Evolutionary conservation across 2,329 filamentous ascomycete genomes (phyloP), one percentile per base, ranked within the genome.

Genomic region (Stagonosporopsis vannaccii): DNA sequence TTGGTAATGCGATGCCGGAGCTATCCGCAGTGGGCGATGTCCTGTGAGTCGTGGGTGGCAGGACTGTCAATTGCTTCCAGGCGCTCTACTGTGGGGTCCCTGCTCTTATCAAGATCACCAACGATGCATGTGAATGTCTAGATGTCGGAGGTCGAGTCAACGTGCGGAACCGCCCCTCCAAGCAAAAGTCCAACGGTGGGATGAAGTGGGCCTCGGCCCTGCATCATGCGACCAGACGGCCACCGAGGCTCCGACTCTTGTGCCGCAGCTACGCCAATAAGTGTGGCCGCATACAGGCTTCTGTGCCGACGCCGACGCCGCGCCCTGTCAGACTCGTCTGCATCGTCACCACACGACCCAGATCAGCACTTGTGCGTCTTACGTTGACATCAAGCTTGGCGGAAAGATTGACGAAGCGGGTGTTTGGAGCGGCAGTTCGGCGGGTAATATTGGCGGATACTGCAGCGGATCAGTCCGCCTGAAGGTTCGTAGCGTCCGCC

Each of bases 1-100:
- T 65, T 58, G 57, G 66, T 70, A 66, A 64, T 61, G 65, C 59
- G 60, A 63, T 47, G 62, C 60, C 65, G 65, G 67, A 61, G 46
- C 48, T 51, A 44, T 51, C 53, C 53, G 53, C 53, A 36, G 33
- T 37, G n/a, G 42, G 43, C 23, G 15, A 36, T 36, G 33, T 11
- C 3, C 20, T 26, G 17, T 25, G 43, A 47, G 30, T 46, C 33
- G 49, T 32, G 15, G 11, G 13, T 13, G 1, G 22, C 15, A 9
- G 20, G 20, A 22, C 11, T 7, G 20, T 25, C 20, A 43, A 35
- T 35, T 25, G 32, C 22, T 25, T 19, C 20, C 1, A 40, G 8
- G 19, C 20, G 20, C 33, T 28, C n/a, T 19, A 13, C 22, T 36
- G 43, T 46, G 43, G 43, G 32, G 20, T 46, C 11, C 12, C 19